A percentile compares a stretch with the other conserved stretches of the same genome.
phyloP scores from a whole-genome alignment of 1,284 basidiomycete genomes.

The Omphalotus olearius region DNA sequence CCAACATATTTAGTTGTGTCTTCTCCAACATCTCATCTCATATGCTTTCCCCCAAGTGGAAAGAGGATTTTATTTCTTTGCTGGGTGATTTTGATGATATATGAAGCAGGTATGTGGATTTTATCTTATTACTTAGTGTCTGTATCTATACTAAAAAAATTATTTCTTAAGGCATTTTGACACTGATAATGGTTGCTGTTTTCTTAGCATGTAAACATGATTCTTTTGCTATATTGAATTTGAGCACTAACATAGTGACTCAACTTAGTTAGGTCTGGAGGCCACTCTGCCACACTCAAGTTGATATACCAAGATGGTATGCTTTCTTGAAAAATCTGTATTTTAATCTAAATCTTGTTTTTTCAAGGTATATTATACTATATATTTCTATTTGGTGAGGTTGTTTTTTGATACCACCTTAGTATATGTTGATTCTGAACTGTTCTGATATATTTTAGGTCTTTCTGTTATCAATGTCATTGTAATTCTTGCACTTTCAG shows the following conservation, averaged over 20 bases:
- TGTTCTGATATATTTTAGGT: not conserved
- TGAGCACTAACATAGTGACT: not conserved
- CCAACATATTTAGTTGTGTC: too few relatives aligned
- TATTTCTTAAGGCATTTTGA: not conserved
- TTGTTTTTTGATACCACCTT: not conserved
- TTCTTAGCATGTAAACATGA: not conserved
- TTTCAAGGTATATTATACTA: slow-evolving; percentile 1
- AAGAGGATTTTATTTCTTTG: slow-evolving; percentile 1
- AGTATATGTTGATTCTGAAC: not conserved
- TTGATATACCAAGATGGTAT: slow-evolving; percentile 1
- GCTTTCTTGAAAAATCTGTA: not conserved
- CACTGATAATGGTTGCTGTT: slow-evolving; percentile 4
- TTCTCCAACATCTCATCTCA: not conserved
- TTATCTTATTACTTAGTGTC: not conserved
- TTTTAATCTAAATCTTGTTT: not conserved
- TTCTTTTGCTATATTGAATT: not conserved
- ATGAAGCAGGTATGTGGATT: slow-evolving; percentile 5
- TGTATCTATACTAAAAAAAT: not conserved
- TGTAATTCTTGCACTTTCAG: not conserved
- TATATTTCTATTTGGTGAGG: not conserved
- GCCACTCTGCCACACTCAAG: not conserved
- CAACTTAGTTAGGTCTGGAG: not conserved
- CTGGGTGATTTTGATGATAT: slow-evolving; percentile 2
- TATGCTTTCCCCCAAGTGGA: slow-evolving; percentile 1
- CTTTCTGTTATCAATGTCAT: not conserved